Evolutionary conservation across 495 filamentous ascomycete genomes (phyloP).

Genomic region (Umbilicaria muhlenbergii): DNA sequence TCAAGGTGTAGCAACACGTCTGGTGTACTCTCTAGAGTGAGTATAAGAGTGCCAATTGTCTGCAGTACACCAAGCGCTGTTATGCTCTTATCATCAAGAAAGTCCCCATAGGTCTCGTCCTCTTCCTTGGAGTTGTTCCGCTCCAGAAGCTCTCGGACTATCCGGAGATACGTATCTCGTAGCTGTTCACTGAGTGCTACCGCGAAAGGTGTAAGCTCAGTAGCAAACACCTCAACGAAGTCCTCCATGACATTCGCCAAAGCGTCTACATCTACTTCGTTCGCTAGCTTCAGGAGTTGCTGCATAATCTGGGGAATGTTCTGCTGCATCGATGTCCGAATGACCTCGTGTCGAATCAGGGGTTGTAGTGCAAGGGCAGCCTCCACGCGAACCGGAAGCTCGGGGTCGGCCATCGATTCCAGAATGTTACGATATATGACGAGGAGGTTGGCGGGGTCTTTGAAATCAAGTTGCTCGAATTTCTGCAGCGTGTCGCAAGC

Average conservation of each 20-base stretch:
- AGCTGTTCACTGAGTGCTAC: slow-evolving; percentile 93
- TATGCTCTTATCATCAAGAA: slow-evolving; percentile 95
- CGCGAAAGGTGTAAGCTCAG: slow-evolving; percentile 94
- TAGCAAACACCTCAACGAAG: slow-evolving; percentile 94
- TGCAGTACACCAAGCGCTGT: slow-evolving; percentile 92
- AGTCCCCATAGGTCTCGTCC: slow-evolving; percentile 71
- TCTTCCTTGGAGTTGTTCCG: slow-evolving; percentile 59
- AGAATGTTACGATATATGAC: slow-evolving; percentile 93
- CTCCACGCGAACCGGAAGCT: slow-evolving; percentile 84
- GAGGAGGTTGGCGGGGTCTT: slow-evolving; percentile 84
- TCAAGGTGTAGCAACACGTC: slow-evolving; percentile 89
- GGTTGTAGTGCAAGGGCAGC: slow-evolving; percentile 90
- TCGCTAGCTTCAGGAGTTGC: slow-evolving; percentile 87
- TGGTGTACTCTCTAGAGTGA: slow-evolving; percentile 91
- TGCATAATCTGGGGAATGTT: slow-evolving; percentile 99
- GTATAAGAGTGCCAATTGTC: slow-evolving; percentile 92
- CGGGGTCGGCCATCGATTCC: slow-evolving; percentile 86
- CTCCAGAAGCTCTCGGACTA: slow-evolving; percentile 80
- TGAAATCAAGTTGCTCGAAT: slow-evolving; percentile 91
- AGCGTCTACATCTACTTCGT: slow-evolving; percentile 88
- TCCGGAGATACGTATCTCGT: slow-evolving; percentile 88
- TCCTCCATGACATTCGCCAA: slow-evolving; percentile 99
- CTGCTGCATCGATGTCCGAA: slow-evolving; percentile 85
- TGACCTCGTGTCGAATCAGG: slow-evolving; percentile 86
- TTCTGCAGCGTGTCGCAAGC: slow-evolving; percentile 96